These are phyloP conservation scores for Bipolaris sorokiniana DNA, from an alignment of 2,329 filamentous ascomycete species.

Conservation along the genomic window DNA sequence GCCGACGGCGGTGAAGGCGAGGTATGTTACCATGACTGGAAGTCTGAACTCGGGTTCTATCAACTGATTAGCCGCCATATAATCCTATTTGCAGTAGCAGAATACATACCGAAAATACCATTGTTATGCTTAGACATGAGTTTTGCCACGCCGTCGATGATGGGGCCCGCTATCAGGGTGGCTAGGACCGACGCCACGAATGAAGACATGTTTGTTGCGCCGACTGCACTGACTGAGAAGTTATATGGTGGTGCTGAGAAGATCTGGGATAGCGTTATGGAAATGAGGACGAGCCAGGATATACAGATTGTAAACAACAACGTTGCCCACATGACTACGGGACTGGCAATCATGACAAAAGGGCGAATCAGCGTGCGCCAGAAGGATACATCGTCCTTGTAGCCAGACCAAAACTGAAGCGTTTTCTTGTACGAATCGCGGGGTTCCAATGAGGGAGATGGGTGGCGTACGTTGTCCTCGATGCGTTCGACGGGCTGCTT, in stretches of 20 bases:
- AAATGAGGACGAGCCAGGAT: constrained; percentile 38
- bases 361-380: constrained; percentile 30
- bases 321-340: constrained; percentile 33
- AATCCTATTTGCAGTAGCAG: not conserved
- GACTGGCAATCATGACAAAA: constrained; percentile 24
- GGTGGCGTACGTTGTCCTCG: constrained; percentile 7
- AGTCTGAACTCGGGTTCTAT: constrained; percentile 37
- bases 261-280: constrained; percentile 34
- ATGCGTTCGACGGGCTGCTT: constrained; percentile 19
- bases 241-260: constrained; percentile 35
- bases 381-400: constrained; percentile 29
- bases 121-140: constrained; percentile 32
- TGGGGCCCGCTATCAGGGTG: constrained; percentile 24
- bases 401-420: constrained; percentile 26
- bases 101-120: constrained; percentile 30
- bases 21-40: constrained; percentile 31
- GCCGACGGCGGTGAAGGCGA: constrained; percentile 28
- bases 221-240: constrained; percentile 31
- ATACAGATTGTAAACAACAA: constrained; percentile 34
- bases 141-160: constrained; percentile 33
- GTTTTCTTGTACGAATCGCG: constrained; percentile 14
- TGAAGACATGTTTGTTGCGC: constrained; percentile 32
- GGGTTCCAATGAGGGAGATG: constrained; percentile 6
- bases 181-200: constrained; percentile 32
- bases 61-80: not conserved